These are phyloP conservation scores for Pseudocercospora ulei DNA, from an alignment of 2,329 filamentous ascomycete species.

Conservation along the genomic window DNA sequence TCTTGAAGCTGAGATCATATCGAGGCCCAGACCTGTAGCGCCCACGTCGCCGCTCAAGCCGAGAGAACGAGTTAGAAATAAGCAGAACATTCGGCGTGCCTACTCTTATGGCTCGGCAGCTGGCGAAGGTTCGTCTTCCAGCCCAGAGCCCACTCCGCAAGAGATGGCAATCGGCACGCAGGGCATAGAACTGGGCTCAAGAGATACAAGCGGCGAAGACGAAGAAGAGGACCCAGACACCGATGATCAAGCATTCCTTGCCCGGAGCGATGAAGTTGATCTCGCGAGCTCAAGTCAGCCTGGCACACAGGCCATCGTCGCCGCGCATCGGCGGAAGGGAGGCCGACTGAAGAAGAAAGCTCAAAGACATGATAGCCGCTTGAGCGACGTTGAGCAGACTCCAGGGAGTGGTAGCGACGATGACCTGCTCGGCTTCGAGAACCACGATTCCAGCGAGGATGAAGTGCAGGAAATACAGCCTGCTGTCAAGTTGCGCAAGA, in stretches of 20 bases:
- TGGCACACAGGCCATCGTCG: constrained; percentile 11
- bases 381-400: constrained; percentile 17
- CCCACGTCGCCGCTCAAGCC: constrained; percentile 12
- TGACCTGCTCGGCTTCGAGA: constrained; percentile 4
- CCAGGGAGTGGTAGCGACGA: constrained; percentile 14
- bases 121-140: constrained; percentile 31
- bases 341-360: constrained; percentile 20
- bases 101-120: constrained; percentile 29
- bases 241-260: constrained; percentile 42
- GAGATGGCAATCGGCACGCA: constrained; percentile 34
- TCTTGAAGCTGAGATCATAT: constrained; percentile 12
- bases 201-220: constrained; percentile 40
- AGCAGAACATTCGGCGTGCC: constrained; percentile 16
- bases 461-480: constrained; percentile 8
- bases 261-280: constrained; percentile 37
- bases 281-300: constrained; percentile 28
- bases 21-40: not conserved
- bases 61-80: constrained; percentile 22
- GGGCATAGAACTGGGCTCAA: constrained; percentile 37
- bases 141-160: constrained; percentile 33
- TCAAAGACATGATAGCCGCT: not conserved
- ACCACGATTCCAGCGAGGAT: constrained; percentile 8
- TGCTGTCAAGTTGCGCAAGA: constrained; percentile 13
- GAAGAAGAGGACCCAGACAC: constrained; percentile 41
- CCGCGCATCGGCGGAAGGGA: constrained; percentile 7